A percentile compares a stretch with the other conserved stretches of the same genome.
phyloP scores from a whole-genome alignment of 768 basidiomycete species.

The Russula sp. region DNA sequence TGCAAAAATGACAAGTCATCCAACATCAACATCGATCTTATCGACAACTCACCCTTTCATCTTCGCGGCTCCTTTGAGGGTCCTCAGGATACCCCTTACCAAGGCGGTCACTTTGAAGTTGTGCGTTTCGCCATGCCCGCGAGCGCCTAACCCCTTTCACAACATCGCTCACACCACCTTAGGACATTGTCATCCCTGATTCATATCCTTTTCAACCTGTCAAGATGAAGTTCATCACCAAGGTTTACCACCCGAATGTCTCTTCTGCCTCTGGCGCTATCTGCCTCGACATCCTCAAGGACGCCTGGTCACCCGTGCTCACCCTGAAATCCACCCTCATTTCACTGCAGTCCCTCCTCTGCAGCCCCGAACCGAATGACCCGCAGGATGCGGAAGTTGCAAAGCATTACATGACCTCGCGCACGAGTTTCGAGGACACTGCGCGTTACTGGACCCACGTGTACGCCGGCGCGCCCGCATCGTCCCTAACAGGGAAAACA shows the following conservation, averaged over 20 bases:
- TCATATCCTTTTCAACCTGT: slow-evolving; percentile 90
- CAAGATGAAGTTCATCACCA: slow-evolving; percentile 98
- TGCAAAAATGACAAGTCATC: slow-evolving; percentile 94
- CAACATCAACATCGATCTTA: slow-evolving; percentile 75
- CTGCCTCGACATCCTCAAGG: slow-evolving; percentile 83
- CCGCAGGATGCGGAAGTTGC: slow-evolving; percentile 98
- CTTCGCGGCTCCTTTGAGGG: slow-evolving; percentile 87
- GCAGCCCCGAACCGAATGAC: slow-evolving; percentile 91
- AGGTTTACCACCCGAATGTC: slow-evolving; percentile 93
- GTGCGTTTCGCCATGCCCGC: slow-evolving; percentile 41
- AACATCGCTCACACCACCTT: slow-evolving; percentile 9
- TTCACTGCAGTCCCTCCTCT: slow-evolving; percentile 86
- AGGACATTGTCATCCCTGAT: slow-evolving; percentile 93
- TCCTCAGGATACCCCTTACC: slow-evolving; percentile 88
- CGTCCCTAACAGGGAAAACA: slow-evolving; percentile 23
- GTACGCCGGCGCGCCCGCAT: slow-evolving; percentile 70
- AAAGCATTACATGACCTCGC: slow-evolving; percentile 90
- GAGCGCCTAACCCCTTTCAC: neutral
- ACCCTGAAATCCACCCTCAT: slow-evolving; percentile 96
- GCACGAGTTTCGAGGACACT: slow-evolving; percentile 82
- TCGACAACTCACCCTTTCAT: slow-evolving; percentile 88
- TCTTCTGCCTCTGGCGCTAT: slow-evolving; percentile 93
- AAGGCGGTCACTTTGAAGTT: slow-evolving; percentile 87
- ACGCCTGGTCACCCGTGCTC: slow-evolving; percentile 93
- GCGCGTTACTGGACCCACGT: slow-evolving; percentile 91